A percentile compares a stretch with the other conserved stretches of the same genome.
These are phyloP conservation scores for Gaeumannomyces tritici DNA, from an alignment of 2,329 filamentous ascomycete genomes.

Conservation along the genomic window DNA sequence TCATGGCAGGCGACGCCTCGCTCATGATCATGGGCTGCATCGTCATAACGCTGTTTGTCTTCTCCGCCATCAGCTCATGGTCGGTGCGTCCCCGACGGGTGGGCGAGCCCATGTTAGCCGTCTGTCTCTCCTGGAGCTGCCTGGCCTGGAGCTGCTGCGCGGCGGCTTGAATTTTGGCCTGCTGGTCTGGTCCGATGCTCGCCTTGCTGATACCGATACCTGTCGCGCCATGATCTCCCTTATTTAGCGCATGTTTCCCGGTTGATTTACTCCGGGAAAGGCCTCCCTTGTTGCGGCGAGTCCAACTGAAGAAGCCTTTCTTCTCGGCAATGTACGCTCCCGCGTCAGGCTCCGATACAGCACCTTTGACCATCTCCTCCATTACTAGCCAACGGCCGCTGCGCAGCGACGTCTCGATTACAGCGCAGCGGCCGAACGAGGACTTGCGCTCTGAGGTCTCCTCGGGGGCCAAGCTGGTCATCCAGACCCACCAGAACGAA, in stretches of 20 bases:
- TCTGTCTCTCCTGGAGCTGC: constrained; percentile 48
- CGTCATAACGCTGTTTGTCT: constrained; percentile 85
- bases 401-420: constrained; percentile 78
- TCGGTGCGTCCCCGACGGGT: constrained; percentile 45
- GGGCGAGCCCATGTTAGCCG: constrained; percentile 26
- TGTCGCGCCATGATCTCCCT: constrained; percentile 27
- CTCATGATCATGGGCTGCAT: constrained; percentile 75
- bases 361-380: constrained; percentile 93
- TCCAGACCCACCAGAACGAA: constrained; percentile 99
- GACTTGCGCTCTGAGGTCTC: constrained; percentile 80
- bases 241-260: constrained; percentile 48
- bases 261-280: constrained; percentile 61
- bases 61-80: constrained; percentile 46
- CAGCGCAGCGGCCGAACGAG: constrained; percentile 85
- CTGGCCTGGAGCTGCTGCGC: constrained; percentile 72
- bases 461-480: constrained; percentile 86
- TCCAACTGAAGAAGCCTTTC: constrained; percentile 88
- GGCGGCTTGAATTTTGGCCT: constrained; percentile 86
- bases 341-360: constrained; percentile 72
- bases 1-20: constrained; percentile 88
- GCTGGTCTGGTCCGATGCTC: constrained; percentile 82
- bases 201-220: constrained; percentile 56
- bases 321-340: constrained; percentile 92
- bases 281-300: constrained; percentile 52
- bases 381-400: constrained; percentile 85